These are phyloP conservation scores for Didymosphaeria variabile DNA, from an alignment of 2,329 filamentous ascomycete genomes.

Conservation along the genomic window DNA sequence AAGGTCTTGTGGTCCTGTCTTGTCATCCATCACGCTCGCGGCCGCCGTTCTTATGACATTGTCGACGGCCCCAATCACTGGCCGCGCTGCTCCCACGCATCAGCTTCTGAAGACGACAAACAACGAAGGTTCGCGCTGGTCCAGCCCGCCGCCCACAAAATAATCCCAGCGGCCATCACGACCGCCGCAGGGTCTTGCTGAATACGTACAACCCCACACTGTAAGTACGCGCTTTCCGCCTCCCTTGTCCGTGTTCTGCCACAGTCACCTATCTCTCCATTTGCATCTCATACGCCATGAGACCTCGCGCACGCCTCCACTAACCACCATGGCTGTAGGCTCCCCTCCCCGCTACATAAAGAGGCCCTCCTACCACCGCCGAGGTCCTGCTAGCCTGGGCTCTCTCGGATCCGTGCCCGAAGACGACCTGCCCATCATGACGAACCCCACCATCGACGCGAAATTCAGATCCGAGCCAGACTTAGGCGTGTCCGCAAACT, in stretches of 20 bases:
- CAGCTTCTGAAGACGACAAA: constrained; percentile 5
- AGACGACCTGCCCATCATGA: constrained; percentile 39
- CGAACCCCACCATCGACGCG: constrained; percentile 27
- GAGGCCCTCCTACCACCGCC: constrained; percentile 36
- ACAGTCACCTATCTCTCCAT: neutral
- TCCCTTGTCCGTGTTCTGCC: neutral
- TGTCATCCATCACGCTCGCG: neutral
- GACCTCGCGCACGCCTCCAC: constrained; percentile 24
- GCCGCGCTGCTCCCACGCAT: constrained; percentile 17
- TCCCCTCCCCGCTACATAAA: constrained; percentile 36
- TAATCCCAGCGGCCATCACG: constrained; percentile 1
- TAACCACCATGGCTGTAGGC: constrained; percentile 45
- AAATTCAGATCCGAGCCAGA: constrained; percentile 44
- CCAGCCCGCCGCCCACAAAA: neutral
- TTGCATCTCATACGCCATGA: constrained; percentile 17
- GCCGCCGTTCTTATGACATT: constrained; percentile 6
- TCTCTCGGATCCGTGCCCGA: constrained; percentile 42
- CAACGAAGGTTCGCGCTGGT: neutral
- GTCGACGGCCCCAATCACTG: constrained; percentile 17
- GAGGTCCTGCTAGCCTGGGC: constrained; percentile 40
- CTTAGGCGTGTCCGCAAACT: constrained; percentile 37
- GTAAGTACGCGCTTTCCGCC: constrained; percentile 16
- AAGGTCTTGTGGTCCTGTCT: neutral
- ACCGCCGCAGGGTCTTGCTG: constrained; percentile 12
- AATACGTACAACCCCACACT: constrained; percentile 12